A percentile compares a stretch with the other conserved stretches of the same genome.
Conservation (phyloP, 371 early-diverging fungal genomes). For the Globomyces sp. region DNA sequence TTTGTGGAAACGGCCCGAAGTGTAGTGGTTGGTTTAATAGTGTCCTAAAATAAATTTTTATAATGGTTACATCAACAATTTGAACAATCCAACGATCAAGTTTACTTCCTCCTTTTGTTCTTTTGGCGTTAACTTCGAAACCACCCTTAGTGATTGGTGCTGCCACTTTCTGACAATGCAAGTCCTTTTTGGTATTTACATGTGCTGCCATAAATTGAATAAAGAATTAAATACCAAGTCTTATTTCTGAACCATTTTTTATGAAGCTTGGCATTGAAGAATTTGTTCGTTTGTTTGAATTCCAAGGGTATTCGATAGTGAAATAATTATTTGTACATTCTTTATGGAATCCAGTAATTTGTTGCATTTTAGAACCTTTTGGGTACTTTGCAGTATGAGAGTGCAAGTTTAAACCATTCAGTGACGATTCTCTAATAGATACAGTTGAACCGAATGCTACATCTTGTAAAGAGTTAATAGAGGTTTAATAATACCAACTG, state of each 20-base stretch:
- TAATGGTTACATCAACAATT: slow-evolving; percentile 53
- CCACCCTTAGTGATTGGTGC: slow-evolving; percentile 83
- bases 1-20: slow-evolving; percentile 65
- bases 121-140: slow-evolving; percentile 81
- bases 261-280: slow-evolving; percentile 40
- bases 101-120: slow-evolving; percentile 67
- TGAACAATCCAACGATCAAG: slow-evolving; percentile 89
- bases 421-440: slow-evolving; percentile 73
- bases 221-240: slow-evolving; percentile 52
- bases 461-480: slow-evolving; percentile 14
- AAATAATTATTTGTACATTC: slow-evolving; percentile 76
- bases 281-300: slow-evolving; percentile 1
- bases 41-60: slow-evolving; percentile 72
- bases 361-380: slow-evolving; percentile 85
- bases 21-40: slow-evolving; percentile 81
- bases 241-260: slow-evolving; percentile 76
- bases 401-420: slow-evolving; percentile 75
- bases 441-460: slow-evolving; percentile 83
- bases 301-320: slow-evolving; percentile 64
- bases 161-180: slow-evolving; percentile 78
- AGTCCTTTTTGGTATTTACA: slow-evolving; percentile 64
- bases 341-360: slow-evolving; percentile 85
- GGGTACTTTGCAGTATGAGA: slow-evolving; percentile 79
- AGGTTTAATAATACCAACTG: too few species aligned
- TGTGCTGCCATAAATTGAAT: slow-evolving; percentile 55